A percentile compares a stretch with the other conserved stretches of the same genome.
Conservation (phyloP, 1,139 yeast genomes). For the Debaryomyces nepalensis region DNA sequence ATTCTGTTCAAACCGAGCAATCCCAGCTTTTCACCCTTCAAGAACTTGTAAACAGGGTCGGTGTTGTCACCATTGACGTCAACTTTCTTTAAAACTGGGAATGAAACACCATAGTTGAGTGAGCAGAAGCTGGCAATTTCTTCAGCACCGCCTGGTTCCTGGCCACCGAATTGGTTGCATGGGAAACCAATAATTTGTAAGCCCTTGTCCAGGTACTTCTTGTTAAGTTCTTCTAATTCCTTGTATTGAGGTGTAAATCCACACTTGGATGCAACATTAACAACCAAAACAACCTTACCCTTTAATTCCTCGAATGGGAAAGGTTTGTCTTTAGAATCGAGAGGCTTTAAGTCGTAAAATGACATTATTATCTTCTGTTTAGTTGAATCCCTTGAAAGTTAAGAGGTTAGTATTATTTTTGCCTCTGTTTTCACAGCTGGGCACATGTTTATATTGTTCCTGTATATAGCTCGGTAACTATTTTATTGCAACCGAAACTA, state of each 20-base stretch:
- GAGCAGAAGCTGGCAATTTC: constrained; percentile 47
- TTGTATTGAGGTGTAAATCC: constrained; percentile 81
- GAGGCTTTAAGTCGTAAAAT: constrained; percentile 48
- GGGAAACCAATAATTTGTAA: constrained; percentile 90
- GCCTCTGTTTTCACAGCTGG: too few relatives aligned
- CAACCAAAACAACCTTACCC: constrained; percentile 90
- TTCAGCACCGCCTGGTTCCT: constrained; percentile 49
- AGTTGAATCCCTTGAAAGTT: too few relatives aligned
- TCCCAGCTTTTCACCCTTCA: constrained; percentile 60
- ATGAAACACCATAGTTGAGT: constrained; percentile 61
- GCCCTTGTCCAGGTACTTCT: constrained; percentile 76
- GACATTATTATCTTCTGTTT: too few relatives aligned
- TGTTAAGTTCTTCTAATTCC: constrained; percentile 81
- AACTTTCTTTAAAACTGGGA: constrained; percentile 85
- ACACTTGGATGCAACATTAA: constrained; percentile 93
- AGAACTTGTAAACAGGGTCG: constrained; percentile 78
- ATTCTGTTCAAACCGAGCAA: constrained; percentile 49
- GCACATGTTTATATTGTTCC: too few relatives aligned
- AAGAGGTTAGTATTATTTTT: neutral
- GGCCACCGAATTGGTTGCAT: constrained; percentile 66
- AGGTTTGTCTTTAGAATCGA: constrained; percentile 55
- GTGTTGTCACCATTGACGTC: constrained; percentile 87
- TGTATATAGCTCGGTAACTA: too few relatives aligned
- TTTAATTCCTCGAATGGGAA: constrained; percentile 70
- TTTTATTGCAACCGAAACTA: too few relatives aligned